phyloP scores from a whole-genome alignment of 306 rosid genomes.

The Castanea crenata region DNA sequence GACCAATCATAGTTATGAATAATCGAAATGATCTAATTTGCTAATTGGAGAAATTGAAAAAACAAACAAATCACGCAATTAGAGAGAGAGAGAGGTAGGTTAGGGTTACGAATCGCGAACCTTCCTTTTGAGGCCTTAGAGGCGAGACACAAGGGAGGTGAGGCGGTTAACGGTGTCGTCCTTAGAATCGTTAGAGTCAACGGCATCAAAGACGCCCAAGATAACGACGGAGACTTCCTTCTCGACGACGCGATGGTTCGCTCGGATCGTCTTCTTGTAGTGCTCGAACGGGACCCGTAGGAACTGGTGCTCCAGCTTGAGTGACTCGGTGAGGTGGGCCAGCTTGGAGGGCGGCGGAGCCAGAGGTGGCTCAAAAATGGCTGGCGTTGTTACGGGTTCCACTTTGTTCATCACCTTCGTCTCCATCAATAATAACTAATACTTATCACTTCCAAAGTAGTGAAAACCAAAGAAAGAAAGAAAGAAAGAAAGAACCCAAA shows the following conservation, averaged over 20 bases:
- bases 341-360: conserved; percentile 44
- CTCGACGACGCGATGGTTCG: conserved; percentile 80
- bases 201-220: conserved; percentile 55
- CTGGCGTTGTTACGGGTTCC: conserved; percentile 16
- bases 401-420: conserved; percentile 38
- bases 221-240: conserved; percentile 81
- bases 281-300: conserved; percentile 95
- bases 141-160: conserved; percentile 74
- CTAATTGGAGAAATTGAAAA: too few relatives aligned
- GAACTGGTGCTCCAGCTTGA: conserved; percentile 94
- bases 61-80: neutral
- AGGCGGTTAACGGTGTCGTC: conserved; percentile 76
- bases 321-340: conserved; percentile 57
- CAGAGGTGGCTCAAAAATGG: neutral
- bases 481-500: too few relatives aligned
- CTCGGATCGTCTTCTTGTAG: conserved; percentile 93
- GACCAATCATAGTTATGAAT: too few relatives aligned
- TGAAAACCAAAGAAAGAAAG: too few relatives aligned
- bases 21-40: neutral
- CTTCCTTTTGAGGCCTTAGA: conserved; percentile 90
- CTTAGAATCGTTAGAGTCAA: conserved; percentile 38
- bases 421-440: conserved; percentile 25
- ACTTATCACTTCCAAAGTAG: too few relatives aligned
- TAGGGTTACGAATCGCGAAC: conserved; percentile 34
- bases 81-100: neutral